A percentile compares a stretch with the other conserved stretches of the same genome.
phyloP scores from a whole-genome alignment of 2,329 filamentous ascomycete species.

The Fusarium marasasianum region DNA sequence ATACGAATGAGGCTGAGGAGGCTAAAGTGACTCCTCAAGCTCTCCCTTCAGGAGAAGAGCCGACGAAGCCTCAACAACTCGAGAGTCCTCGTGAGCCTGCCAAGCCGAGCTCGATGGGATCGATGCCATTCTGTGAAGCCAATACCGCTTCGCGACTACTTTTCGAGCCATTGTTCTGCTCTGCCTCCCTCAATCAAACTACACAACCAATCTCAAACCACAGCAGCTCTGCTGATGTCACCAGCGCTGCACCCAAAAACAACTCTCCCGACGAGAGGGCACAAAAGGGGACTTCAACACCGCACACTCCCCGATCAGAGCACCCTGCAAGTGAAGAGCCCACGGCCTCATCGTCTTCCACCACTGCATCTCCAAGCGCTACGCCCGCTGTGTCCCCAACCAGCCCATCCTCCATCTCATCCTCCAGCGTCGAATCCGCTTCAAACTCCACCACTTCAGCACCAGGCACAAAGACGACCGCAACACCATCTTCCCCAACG shows the following conservation, averaged over 20 bases:
- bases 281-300: constrained; percentile 15
- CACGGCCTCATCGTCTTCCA: constrained; percentile 19
- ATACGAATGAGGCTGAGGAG: constrained; percentile 53
- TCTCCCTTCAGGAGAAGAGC: constrained; percentile 7
- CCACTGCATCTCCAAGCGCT: constrained; percentile 19
- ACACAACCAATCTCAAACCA: not conserved
- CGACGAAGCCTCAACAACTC: not conserved
- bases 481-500: constrained; percentile 10
- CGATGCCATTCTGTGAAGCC: constrained; percentile 14
- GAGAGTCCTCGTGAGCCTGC: not conserved
- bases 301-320: constrained; percentile 14
- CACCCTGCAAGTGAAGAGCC: constrained; percentile 13
- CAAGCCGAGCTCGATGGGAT: not conserved
- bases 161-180: constrained; percentile 18
- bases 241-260: not conserved
- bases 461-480: constrained; percentile 20
- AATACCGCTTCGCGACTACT: constrained; percentile 6
- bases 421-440: constrained; percentile 8
- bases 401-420: constrained; percentile 29
- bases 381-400: constrained; percentile 27
- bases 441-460: constrained; percentile 14
- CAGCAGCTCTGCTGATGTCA: constrained; percentile 2
- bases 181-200: constrained; percentile 7
- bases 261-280: constrained; percentile 12
- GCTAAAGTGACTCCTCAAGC: constrained; percentile 13